These are phyloP conservation scores for Alternaria triticina DNA, from an alignment of 2,329 filamentous ascomycete species.

Conservation along the genomic window DNA sequence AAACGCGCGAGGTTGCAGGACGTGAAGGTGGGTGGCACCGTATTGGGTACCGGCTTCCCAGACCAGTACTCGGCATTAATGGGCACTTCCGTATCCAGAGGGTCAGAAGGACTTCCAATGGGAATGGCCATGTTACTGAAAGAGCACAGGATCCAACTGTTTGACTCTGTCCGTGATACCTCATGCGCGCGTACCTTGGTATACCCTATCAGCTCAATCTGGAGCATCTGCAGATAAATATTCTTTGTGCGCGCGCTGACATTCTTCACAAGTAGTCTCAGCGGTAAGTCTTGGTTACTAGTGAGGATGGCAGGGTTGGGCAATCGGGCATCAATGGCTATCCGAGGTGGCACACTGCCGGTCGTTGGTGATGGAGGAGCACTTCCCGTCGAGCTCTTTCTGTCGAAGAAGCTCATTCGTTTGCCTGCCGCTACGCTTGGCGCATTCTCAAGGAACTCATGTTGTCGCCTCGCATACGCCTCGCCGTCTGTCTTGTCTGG, in stretches of 20 bases:
- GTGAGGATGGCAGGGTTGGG: conserved; percentile 89
- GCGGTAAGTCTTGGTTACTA: conserved; percentile 83
- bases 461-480: conserved; percentile 78
- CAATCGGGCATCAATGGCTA: conserved; percentile 82
- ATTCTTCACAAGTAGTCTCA: conserved; percentile 81
- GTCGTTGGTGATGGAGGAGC: conserved; percentile 28
- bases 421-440: conserved; percentile 51
- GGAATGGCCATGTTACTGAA: conserved; percentile 74
- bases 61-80: conserved; percentile 77
- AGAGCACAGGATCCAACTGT: conserved; percentile 77
- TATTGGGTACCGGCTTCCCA: conserved; percentile 75
- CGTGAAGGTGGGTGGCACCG: conserved; percentile 82
- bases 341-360: conserved; percentile 52
- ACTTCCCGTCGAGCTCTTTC: conserved; percentile 33
- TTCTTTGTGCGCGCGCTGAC: conserved; percentile 71
- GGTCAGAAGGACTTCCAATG: conserved; percentile 64
- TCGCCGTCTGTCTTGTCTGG: conserved; percentile 72
- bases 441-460: conserved; percentile 59
- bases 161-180: conserved; percentile 71
- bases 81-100: conserved; percentile 70
- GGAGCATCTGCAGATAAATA: conserved; percentile 77
- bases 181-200: conserved; percentile 83
- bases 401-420: conserved; percentile 67
- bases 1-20: conserved; percentile 84
- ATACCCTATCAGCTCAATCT: conserved; percentile 80